Percentiles rank a stretch among this genome's conserved stretches.
Evolutionary conservation across 768 basidiomycete species (phyloP).

Genomic region (Artomyces pyxidatus): DNA sequence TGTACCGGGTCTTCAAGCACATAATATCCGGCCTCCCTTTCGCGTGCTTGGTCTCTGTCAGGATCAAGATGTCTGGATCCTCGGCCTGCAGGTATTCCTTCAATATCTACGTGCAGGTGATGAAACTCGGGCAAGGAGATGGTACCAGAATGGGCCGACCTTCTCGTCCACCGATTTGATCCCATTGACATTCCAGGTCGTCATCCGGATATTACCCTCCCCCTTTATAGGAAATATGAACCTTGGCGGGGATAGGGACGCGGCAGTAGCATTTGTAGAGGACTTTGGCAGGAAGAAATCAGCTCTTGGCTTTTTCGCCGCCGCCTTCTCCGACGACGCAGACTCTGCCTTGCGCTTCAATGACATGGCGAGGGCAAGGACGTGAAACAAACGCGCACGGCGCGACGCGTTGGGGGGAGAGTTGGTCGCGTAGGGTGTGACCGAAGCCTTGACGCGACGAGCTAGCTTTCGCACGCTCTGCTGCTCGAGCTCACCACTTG

Average conservation of each 20-base stretch:
- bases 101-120: slow-evolving; percentile 2
- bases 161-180: slow-evolving; percentile 6
- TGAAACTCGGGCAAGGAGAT: background rate
- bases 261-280: background rate
- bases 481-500: background rate
- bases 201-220: slow-evolving; percentile 2
- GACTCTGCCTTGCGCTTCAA: background rate
- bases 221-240: background rate
- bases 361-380: background rate
- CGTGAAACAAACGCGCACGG: too few species aligned
- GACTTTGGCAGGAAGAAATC: background rate
- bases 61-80: slow-evolving; percentile 8
- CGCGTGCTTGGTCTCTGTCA: slow-evolving; percentile 10
- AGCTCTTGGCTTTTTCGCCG: background rate
- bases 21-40: slow-evolving; percentile 8
- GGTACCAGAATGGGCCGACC: background rate
- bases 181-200: slow-evolving; percentile 15
- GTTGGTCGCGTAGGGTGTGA: background rate
- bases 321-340: background rate
- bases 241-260: background rate
- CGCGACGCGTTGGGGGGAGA: too few species aligned
- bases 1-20: slow-evolving; percentile 8
- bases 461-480: slow-evolving; percentile 1
- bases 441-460: background rate
- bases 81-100: slow-evolving; percentile 10